Conservation (phyloP, 139 green algal species). For the Closterium sp. region DNA sequence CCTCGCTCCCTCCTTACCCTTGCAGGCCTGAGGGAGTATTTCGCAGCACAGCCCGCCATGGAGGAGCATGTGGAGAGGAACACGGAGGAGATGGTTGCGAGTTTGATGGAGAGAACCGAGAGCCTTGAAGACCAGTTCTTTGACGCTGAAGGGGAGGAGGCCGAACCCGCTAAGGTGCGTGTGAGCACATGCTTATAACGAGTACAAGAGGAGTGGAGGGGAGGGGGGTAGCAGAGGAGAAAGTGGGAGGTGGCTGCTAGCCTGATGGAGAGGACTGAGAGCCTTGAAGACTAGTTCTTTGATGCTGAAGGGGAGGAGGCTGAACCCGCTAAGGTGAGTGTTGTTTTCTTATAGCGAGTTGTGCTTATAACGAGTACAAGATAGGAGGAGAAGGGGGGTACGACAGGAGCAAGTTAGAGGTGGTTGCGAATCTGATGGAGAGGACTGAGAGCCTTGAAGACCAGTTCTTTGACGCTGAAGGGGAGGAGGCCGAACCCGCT, state of each 20-base stretch:
- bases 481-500: background rate
- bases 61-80: background rate
- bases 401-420: background rate
- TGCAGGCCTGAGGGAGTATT: background rate
- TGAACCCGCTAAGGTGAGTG: background rate
- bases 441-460: background rate
- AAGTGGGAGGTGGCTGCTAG: background rate
- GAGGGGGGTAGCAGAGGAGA: background rate
- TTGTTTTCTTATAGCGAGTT: background rate
- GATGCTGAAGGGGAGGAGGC: background rate
- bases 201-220: background rate
- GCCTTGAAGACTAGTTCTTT: background rate
- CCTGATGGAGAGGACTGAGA: background rate
- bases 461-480: background rate
- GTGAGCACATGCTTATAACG: no score
- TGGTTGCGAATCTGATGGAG: background rate
- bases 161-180: no score
- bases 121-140: no score
- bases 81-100: background rate
- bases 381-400: background rate
- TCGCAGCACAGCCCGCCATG: background rate
- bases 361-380: no score
- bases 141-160: no score
- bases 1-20: background rate
- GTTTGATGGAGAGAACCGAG: no score